Evolutionary conservation across 2,329 filamentous ascomycete species (phyloP).

Genomic region (Cercospora sp.): DNA sequence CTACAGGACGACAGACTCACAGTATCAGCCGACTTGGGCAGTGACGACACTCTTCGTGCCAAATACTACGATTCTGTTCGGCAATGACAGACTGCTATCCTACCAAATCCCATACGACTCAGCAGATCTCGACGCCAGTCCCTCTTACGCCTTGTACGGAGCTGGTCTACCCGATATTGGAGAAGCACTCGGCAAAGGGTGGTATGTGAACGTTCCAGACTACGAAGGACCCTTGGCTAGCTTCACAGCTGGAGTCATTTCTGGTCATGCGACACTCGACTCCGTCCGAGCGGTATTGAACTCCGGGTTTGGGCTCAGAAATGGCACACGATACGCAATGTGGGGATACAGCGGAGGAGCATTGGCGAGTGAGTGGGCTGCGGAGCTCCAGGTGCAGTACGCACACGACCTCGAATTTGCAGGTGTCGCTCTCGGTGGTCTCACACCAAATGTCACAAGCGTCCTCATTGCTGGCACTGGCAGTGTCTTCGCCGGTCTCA

Average conservation of each 20-base stretch:
- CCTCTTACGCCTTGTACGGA: conserved; percentile 42
- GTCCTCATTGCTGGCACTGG: conserved; percentile 42
- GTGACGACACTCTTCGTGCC: conserved; percentile 36
- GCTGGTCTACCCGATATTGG: conserved; percentile 32
- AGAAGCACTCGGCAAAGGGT: conserved; percentile 46
- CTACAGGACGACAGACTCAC: conserved; percentile 33
- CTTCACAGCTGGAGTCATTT: conserved; percentile 45
- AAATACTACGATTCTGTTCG: conserved; percentile 8
- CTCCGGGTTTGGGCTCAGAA: conserved; percentile 28
- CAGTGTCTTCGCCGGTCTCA: conserved; percentile 33
- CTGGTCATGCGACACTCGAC: conserved; percentile 49
- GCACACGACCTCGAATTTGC: conserved; percentile 55
- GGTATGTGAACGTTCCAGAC: conserved; percentile 53
- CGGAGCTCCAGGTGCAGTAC: conserved; percentile 54
- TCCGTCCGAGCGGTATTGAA: conserved; percentile 45
- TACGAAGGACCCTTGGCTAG: conserved; percentile 46
- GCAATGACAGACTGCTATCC: conserved; percentile 29
- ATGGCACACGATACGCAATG: conserved; percentile 32
- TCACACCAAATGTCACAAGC: conserved; percentile 45
- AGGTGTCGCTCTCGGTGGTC: conserved; percentile 53
- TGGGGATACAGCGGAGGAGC: conserved; percentile 61
- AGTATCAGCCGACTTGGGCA: conserved; percentile 31
- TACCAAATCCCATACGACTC: conserved; percentile 41
- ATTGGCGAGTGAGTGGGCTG: conserved; percentile 54
- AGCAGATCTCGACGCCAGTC: conserved; percentile 43